phyloP scores from a whole-genome alignment of 331 rosid species.

The Spiraea crenata region DNA sequence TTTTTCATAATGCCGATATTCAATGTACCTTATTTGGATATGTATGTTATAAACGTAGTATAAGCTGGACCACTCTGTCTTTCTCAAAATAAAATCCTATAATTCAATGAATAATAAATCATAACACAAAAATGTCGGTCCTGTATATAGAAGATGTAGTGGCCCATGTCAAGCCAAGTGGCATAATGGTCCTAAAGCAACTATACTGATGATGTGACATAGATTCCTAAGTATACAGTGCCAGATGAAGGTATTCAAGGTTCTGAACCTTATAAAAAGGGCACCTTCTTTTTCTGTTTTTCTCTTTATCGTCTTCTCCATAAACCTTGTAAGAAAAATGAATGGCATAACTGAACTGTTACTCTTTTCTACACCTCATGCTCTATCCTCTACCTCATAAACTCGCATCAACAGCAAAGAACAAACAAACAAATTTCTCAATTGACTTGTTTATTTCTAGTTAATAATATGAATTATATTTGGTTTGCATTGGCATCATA shows the following conservation, averaged over 20 bases:
- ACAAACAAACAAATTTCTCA: not conserved
- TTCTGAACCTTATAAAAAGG: not conserved
- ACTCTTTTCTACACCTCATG: not conserved
- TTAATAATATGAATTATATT: too few species aligned
- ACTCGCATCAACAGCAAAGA: conserved; percentile 13
- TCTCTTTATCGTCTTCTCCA: not conserved
- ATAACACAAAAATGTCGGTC: too few species aligned
- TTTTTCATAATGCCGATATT: too few species aligned
- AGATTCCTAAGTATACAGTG: not conserved
- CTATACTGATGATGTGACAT: not conserved
- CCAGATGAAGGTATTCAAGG: not conserved
- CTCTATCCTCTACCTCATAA: conserved; percentile 28
- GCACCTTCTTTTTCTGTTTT: not conserved
- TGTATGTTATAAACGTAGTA: too few species aligned
- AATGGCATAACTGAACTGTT: not conserved
- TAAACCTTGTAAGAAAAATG: not conserved
- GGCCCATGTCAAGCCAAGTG: not conserved
- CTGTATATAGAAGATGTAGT: too few species aligned
- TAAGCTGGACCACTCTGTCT: too few species aligned
- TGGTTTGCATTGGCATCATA: too few species aligned
- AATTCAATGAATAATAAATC: too few species aligned
- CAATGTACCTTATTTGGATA: too few species aligned
- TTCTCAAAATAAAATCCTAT: too few species aligned
- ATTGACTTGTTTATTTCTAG: not conserved
- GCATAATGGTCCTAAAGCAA: conserved; percentile 8